These are phyloP conservation scores for Penicillium sumatraense DNA, from an alignment of 2,329 filamentous ascomycete species.

Conservation along the genomic window DNA sequence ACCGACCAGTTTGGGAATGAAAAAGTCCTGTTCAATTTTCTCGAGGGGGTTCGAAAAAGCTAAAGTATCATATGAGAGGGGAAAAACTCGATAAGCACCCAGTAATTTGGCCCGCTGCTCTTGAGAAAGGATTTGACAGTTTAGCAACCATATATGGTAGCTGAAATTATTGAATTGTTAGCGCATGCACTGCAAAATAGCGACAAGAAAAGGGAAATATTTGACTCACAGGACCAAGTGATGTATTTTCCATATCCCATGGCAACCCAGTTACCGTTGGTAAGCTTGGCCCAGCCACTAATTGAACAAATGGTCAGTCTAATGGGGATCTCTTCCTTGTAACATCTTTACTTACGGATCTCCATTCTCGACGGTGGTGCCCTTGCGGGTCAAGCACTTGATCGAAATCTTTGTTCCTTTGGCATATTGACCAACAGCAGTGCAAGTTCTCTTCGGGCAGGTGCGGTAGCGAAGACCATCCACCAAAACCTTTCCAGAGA, in stretches of 20 bases:
- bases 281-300: slow-evolving; percentile 6
- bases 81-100: too few species aligned
- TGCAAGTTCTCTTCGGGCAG: not conserved
- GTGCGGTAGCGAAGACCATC: slow-evolving; percentile 7
- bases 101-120: too few species aligned
- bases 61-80: too few species aligned
- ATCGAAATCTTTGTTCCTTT: slow-evolving; percentile 1
- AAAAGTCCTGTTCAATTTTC: too few species aligned
- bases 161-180: not conserved
- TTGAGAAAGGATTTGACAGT: too few species aligned
- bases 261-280: slow-evolving; percentile 2
- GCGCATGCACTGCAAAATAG: not conserved
- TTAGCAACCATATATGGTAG: not conserved
- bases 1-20: too few species aligned
- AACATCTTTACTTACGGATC: slow-evolving; percentile 1
- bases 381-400: not conserved
- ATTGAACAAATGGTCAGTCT: not conserved
- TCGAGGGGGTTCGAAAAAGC: too few species aligned
- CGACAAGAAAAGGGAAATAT: not conserved
- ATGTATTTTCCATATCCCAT: slow-evolving; percentile 6
- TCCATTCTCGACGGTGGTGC: slow-evolving; percentile 1
- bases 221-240: slow-evolving; percentile 1
- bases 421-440: slow-evolving; percentile 3
- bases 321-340: too few species aligned
- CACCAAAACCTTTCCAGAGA: not conserved